A percentile compares a stretch with the other conserved stretches of the same genome.
Conservation (phyloP, 306 rosid species). For the Ormosia semicastrata region DNA sequence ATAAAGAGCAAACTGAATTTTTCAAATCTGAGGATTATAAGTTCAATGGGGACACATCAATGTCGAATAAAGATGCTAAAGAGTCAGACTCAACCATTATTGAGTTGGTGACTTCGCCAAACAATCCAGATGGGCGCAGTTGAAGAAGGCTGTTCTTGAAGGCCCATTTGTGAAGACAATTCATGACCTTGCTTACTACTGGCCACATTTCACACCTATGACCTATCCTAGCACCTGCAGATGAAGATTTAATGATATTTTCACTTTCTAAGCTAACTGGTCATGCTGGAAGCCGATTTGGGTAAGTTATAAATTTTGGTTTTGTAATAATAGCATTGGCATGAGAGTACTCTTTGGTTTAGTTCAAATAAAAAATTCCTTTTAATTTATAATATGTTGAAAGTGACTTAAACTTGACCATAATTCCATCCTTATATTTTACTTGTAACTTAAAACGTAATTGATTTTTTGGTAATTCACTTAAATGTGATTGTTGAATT, state of each 20-base stretch:
- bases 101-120: conserved; percentile 63
- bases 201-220: conserved; percentile 53
- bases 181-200: conserved; percentile 17
- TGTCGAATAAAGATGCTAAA: conserved; percentile 2
- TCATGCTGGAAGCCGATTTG: conserved; percentile 52
- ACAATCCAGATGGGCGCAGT: conserved; percentile 55
- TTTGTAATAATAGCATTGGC: too few relatives aligned
- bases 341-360: too few relatives aligned
- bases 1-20: conserved; percentile 36
- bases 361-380: too few relatives aligned
- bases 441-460: too few relatives aligned
- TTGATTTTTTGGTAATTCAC: too few relatives aligned
- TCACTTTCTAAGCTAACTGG: conserved; percentile 58
- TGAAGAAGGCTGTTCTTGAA: conserved; percentile 30
- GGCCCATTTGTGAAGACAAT: conserved; percentile 37
- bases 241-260: conserved; percentile 51
- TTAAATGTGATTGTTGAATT: too few relatives aligned
- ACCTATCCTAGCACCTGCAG: conserved; percentile 38
- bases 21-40: conserved; percentile 30
- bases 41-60: conserved; percentile 43
- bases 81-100: conserved; percentile 12
- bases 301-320: conserved; percentile 15
- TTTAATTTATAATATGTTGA: too few relatives aligned
- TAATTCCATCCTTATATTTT: too few relatives aligned
- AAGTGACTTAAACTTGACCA: too few relatives aligned